A percentile compares a stretch with the other conserved stretches of the same genome.
These are phyloP conservation scores for Barnettozyma hawaiiensis DNA, from an alignment of 1,139 yeast species.

Conservation along the genomic window DNA sequence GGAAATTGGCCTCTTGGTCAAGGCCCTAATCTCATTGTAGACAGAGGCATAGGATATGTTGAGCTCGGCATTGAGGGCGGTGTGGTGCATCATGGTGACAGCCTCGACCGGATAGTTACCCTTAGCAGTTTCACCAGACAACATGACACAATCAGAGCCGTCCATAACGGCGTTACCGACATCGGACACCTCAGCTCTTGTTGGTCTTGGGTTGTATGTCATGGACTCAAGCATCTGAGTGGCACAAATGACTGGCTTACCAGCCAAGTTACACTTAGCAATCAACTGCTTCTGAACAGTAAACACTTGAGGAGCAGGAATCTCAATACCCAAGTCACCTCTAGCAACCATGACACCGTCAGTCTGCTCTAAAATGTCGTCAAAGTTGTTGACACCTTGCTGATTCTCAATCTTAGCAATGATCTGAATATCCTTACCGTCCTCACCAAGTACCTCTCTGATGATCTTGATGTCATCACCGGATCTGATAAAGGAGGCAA, in stretches of 20 bases:
- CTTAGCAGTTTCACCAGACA: constrained; percentile 99
- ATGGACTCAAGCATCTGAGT: constrained; percentile 99
- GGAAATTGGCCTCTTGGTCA: constrained; percentile 84
- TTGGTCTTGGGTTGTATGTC: constrained; percentile 99
- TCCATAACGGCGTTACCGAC: constrained; percentile 98
- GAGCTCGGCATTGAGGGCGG: constrained; percentile 93
- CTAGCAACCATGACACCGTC: constrained; percentile 99
- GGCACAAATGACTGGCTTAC: constrained; percentile 99
- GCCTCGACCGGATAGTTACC: constrained; percentile 98
- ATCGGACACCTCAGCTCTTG: constrained; percentile 99
- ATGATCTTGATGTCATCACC: constrained; percentile 86
- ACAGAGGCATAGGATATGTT: constrained; percentile 87
- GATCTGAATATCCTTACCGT: constrained; percentile 92
- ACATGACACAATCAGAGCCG: constrained; percentile 99
- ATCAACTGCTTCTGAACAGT: constrained; percentile 98
- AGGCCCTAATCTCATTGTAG: constrained; percentile 83
- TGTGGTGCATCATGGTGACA: constrained; percentile 98
- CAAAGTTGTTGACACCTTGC: constrained; percentile 99
- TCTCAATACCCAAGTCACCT: constrained; percentile 99
- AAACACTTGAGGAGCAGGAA: constrained; percentile 98
- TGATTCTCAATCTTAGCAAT: constrained; percentile 97
- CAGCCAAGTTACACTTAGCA: constrained; percentile 98
- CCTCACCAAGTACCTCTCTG: constrained; percentile 93
- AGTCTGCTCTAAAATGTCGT: constrained; percentile 86
- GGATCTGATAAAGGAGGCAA: constrained; percentile 96